Evolutionary conservation across 2,329 filamentous ascomycete genomes (phyloP).

Genomic region (Fusarium gaditjirri): DNA sequence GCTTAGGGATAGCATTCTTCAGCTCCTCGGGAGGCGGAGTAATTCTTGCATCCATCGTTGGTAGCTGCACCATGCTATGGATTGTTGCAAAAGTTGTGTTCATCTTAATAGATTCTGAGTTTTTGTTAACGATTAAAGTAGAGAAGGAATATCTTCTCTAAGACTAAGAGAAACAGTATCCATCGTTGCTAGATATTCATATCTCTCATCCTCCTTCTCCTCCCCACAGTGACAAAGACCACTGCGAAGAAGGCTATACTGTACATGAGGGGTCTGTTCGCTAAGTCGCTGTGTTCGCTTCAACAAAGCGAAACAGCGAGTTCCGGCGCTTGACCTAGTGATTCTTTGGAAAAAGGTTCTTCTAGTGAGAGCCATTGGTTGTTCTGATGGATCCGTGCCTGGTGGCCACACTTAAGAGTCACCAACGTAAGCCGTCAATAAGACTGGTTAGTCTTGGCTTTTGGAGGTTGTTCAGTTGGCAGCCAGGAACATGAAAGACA

Average conservation of each 20-base stretch:
- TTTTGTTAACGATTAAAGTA: conserved; percentile 7
- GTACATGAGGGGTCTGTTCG: conserved; percentile 12
- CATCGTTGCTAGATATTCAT: conserved; percentile 31
- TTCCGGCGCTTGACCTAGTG: conserved; percentile 7
- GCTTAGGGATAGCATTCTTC: conserved; percentile 12
- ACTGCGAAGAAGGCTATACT: conserved; percentile 16
- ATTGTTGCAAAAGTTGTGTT: conserved; percentile 10
- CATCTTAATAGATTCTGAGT: conserved; percentile 24
- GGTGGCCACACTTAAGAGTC: conserved; percentile 23
- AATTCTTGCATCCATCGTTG: conserved; percentile 34
- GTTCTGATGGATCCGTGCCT: conserved; percentile 28
- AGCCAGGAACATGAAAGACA: conserved; percentile 14
- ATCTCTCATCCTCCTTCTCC: not conserved
- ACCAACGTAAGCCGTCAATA: conserved; percentile 19
- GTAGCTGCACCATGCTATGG: conserved; percentile 21
- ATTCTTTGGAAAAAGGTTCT: conserved; percentile 8
- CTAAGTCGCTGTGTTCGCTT: conserved; percentile 35
- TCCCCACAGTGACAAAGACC: conserved; percentile 17
- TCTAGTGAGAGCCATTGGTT: conserved; percentile 22
- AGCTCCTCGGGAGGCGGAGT: conserved; percentile 32
- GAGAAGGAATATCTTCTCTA: not conserved
- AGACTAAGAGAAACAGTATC: not conserved
- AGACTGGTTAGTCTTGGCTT: conserved; percentile 6
- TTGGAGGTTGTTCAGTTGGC: conserved; percentile 26
- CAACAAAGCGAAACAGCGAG: conserved; percentile 36